Conservation (phyloP, 768 basidiomycete species). For the Austroboletus eburneus region DNA sequence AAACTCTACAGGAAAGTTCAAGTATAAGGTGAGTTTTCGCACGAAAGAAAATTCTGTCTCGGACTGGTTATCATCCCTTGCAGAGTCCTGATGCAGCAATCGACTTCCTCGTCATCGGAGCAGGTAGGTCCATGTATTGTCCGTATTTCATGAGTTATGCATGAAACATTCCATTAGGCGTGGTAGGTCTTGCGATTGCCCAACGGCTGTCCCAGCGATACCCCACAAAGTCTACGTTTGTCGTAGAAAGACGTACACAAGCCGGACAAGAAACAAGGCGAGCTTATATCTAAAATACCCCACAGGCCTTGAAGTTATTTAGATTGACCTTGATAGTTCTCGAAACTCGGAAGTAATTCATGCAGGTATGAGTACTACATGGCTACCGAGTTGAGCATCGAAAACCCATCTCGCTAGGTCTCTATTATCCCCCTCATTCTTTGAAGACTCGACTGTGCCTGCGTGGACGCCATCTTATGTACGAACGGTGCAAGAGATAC, state of each 20-base stretch:
- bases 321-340: conserved; percentile 49
- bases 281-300: neutral
- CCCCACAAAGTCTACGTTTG: conserved; percentile 64
- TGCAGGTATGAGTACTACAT: conserved; percentile 47
- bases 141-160: neutral
- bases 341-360: conserved; percentile 96
- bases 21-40: conserved; percentile 50
- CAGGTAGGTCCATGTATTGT: conserved; percentile 44
- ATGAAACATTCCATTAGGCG: conserved; percentile 41
- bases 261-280: conserved; percentile 88
- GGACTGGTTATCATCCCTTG: neutral
- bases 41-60: neutral
- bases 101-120: conserved; percentile 87
- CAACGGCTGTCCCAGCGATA: conserved; percentile 63
- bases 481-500: conserved; percentile 61
- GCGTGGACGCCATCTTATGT: conserved; percentile 80
- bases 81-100: conserved; percentile 67
- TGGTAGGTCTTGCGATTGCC: conserved; percentile 84
- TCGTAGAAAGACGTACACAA: conserved; percentile 72
- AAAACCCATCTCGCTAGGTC: conserved; percentile 39
- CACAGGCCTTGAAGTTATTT: too few species aligned
- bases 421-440: conserved; percentile 81
- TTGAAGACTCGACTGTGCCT: conserved; percentile 85
- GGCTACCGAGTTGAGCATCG: neutral
- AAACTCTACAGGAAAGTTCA: conserved; percentile 55